A percentile compares a stretch with the other conserved stretches of the same genome.
Conservation (phyloP, 352 stramenopile species). For the Phytophthora pisi region DNA sequence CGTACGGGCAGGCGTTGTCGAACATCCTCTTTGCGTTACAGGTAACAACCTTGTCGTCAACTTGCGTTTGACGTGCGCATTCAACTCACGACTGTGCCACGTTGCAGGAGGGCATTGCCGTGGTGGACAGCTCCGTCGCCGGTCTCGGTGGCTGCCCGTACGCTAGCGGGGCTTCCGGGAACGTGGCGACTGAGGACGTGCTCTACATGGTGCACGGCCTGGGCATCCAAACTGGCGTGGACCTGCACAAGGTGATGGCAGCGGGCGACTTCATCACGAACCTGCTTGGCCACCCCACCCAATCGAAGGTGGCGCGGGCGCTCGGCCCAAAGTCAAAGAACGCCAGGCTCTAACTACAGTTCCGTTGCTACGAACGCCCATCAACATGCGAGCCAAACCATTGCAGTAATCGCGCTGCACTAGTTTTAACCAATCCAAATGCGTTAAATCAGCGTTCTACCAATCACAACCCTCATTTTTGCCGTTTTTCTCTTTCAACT, state of each 20-base stretch:
- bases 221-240: slow-evolving; percentile 93
- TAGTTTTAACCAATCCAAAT: slow-evolving; percentile 14
- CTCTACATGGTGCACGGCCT: slow-evolving; percentile 97
- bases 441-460: slow-evolving; percentile 12
- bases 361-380: neutral
- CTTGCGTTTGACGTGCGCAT: neutral
- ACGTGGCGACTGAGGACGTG: slow-evolving; percentile 97
- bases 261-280: slow-evolving; percentile 90
- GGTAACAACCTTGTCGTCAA: slow-evolving; percentile 32
- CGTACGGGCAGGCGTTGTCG: slow-evolving; percentile 95
- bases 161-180: slow-evolving; percentile 95
- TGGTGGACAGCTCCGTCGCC: slow-evolving; percentile 95
- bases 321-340: slow-evolving; percentile 37
- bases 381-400: slow-evolving; percentile 13
- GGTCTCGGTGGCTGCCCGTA: slow-evolving; percentile 97
- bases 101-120: slow-evolving; percentile 88
- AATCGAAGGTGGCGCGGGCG: slow-evolving; percentile 89
- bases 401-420: slow-evolving; percentile 5
- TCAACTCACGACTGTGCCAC: neutral
- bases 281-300: slow-evolving; percentile 73
- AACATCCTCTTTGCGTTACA: slow-evolving; percentile 94
- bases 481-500: too few species aligned
- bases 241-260: slow-evolving; percentile 93
- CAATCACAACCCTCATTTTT: slow-evolving; percentile 17
- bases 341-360: slow-evolving; percentile 46